A percentile compares a stretch with the other conserved stretches of the same genome.
These are phyloP conservation scores for Akanthomyces uredinophilus DNA, from an alignment of 2,329 filamentous ascomycete genomes.

Conservation along the genomic window DNA sequence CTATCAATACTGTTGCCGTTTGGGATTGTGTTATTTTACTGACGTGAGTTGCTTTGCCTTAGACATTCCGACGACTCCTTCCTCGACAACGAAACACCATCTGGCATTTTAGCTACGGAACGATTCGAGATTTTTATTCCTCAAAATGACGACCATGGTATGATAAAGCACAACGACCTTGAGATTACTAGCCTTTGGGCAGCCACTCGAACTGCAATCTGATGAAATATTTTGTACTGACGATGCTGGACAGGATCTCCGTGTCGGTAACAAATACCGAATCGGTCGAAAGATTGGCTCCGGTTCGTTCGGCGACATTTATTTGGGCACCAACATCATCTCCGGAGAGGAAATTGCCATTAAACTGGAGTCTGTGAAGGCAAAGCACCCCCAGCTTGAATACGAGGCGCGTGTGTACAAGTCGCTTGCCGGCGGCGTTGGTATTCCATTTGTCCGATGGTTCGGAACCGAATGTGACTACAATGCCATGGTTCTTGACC, in stretches of 20 bases:
- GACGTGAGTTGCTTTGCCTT: background rate
- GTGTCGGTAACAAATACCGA: slow-evolving; percentile 99
- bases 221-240: background rate
- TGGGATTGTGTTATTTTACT: background rate
- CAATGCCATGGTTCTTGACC: slow-evolving; percentile 98
- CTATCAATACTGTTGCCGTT: background rate
- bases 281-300: slow-evolving; percentile 99
- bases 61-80: background rate
- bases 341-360: slow-evolving; percentile 99
- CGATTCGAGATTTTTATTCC: slow-evolving; percentile 4
- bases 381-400: slow-evolving; percentile 97
- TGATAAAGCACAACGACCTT: slow-evolving; percentile 19
- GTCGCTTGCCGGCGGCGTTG: slow-evolving; percentile 88
- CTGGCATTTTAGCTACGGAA: background rate
- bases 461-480: slow-evolving; percentile 99
- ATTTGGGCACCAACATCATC: slow-evolving; percentile 98
- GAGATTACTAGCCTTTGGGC: background rate
- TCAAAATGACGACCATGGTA: slow-evolving; percentile 50
- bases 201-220: no score
- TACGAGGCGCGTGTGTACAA: slow-evolving; percentile 95
- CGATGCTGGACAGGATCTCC: slow-evolving; percentile 67
- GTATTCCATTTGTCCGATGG: slow-evolving; percentile 98
- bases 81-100: background rate
- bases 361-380: slow-evolving; percentile 99
- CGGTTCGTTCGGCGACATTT: slow-evolving; percentile 96